Conservation (phyloP, 495 filamentous ascomycete genomes). For the Aspergillus haitiensis region DNA sequence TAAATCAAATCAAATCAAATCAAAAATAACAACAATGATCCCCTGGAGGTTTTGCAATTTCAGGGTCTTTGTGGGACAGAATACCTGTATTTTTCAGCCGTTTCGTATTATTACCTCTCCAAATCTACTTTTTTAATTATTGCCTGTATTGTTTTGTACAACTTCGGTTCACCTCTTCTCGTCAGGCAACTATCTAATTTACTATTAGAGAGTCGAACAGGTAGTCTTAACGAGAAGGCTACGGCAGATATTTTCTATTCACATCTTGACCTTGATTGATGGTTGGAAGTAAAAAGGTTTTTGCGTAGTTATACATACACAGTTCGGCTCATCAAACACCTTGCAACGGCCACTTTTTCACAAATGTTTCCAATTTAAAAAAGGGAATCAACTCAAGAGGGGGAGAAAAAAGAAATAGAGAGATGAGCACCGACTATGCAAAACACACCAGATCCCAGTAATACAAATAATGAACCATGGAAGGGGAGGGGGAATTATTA, state of each 20-base stretch:
- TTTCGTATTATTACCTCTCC: not conserved
- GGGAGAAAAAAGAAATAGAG: conserved; percentile 10
- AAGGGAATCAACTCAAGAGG: conserved; percentile 1
- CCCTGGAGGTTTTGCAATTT: conserved; percentile 26
- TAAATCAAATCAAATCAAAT: conserved; percentile 4
- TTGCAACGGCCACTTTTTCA: not conserved
- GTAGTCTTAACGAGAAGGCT: no score
- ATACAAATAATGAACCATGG: conserved; percentile 34
- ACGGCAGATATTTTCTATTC: not conserved
- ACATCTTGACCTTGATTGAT: not conserved
- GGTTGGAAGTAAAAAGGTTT: not conserved
- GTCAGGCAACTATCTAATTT: no score
- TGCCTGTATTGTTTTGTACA: no score
- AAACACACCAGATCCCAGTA: conserved; percentile 39
- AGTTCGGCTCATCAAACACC: conserved; percentile 5
- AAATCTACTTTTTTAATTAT: no score
- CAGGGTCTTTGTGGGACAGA: conserved; percentile 1
- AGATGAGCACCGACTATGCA: conserved; percentile 36
- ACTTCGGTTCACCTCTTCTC: no score
- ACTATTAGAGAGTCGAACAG: no score
- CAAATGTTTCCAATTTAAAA: no score
- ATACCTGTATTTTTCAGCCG: conserved; percentile 21
- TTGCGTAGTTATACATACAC: conserved; percentile 4
- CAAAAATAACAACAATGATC: conserved; percentile 18
- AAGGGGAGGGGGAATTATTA: conserved; percentile 16